Base-by-base conservation (phyloP, 768 basidiomycete genomes). In the Cystobasidium tubakii region DNA sequence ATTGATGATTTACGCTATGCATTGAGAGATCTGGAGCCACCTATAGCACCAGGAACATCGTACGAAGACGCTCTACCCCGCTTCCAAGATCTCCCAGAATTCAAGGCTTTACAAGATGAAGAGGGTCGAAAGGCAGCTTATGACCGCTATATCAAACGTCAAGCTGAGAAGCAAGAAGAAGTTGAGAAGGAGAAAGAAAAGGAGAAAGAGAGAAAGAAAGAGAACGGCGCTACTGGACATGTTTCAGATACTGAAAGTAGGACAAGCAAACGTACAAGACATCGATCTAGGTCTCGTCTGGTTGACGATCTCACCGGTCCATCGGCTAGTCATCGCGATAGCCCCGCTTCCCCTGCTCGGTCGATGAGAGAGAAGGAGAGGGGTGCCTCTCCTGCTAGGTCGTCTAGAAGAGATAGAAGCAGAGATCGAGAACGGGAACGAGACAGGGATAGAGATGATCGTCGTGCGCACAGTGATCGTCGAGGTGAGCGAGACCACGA, bases 1-100 rank as follows among this genome's bases (percentile, higher is more conserved):
- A 91, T 96, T 79, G 96, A 99, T 81, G 96, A 98, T 79, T 84
- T 99, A 43, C 88, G 96, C 6, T 96, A 98, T 82, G 96, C 94
- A 0, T 84, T 97, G 76, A 92, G 90, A 83, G 95, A 95, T 80
- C 83, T 95, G 7, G 81, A 90, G 0, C 90, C 93, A 62, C 86
- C 90, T 0, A 81, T 97, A 44, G 91, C 95, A 76, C 80, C 93
- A 62, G 86, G 82, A 33, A 79, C 88, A 71, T 80, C 88, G 0
- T 98, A 89, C 78, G 94, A 97, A 77, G 87, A 90, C 77, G 93
- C 86, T 73, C 80, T 91, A 3, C 87, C 91, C 0, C 81, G 88
- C 19, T 90, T 97, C 66, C 85, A 91, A 80, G 84, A 92, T 63
- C 84, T 97, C 46, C 85, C 88, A 0, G 94, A 98, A 81, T 99